phyloP scores from a whole-genome alignment of 148 eudicot species.

The Fagopyrum tataricum region DNA sequence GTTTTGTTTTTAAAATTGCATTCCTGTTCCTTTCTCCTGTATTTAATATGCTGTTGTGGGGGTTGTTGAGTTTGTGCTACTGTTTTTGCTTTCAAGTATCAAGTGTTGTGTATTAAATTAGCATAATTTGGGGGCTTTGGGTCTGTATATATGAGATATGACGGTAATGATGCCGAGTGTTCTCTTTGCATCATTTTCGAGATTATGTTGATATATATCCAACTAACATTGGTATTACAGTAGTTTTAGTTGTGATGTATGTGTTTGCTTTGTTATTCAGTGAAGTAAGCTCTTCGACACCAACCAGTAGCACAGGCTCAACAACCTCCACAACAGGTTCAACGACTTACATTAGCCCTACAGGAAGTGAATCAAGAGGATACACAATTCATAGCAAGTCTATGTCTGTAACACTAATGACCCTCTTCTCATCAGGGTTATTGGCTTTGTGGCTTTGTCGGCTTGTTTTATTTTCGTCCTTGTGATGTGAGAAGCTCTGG shows the following conservation, averaged over 20 bases:
- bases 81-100: background rate
- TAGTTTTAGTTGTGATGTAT: background rate
- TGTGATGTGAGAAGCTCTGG: too few relatives aligned
- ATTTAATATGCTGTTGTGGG: background rate
- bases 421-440: slow-evolving; percentile 13
- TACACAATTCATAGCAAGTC: slow-evolving; percentile 6
- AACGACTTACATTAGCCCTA: background rate
- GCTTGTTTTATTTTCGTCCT: background rate
- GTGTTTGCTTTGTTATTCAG: slow-evolving; percentile 2
- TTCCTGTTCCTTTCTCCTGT: background rate
- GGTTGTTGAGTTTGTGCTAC: slow-evolving; percentile 13
- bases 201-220: background rate
- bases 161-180: background rate
- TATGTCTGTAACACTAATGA: background rate
- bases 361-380: background rate
- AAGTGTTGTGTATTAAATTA: background rate
- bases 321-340: slow-evolving; percentile 14
- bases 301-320: slow-evolving; percentile 14
- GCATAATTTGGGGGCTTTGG: background rate
- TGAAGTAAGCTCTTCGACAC: background rate
- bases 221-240: background rate
- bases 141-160: background rate
- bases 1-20: background rate
- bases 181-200: background rate
- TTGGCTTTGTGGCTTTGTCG: slow-evolving; percentile 13